phyloP scores from a whole-genome alignment of 2,329 filamentous ascomycete species.

The Microcyclospora tardicrescens region DNA sequence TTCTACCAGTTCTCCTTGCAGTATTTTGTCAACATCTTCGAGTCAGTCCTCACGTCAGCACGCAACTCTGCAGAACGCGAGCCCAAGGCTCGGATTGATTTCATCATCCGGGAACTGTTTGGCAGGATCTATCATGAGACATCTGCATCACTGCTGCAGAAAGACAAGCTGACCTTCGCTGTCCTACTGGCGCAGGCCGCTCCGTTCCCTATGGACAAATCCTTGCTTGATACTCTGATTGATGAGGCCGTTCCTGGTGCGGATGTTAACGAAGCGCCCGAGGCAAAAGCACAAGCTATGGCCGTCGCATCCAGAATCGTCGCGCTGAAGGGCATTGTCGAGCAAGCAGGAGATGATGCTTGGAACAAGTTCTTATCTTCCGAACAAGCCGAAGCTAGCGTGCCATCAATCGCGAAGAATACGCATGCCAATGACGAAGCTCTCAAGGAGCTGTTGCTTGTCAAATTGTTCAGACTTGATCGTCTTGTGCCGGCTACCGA shows the following conservation, averaged over 20 bases:
- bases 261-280: conserved; percentile 60
- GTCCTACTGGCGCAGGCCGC: conserved; percentile 91
- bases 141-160: conserved; percentile 83
- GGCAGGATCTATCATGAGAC: conserved; percentile 85
- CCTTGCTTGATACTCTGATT: conserved; percentile 72
- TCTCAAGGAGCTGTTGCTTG: conserved; percentile 69
- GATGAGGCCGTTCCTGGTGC: conserved; percentile 62
- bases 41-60: conserved; percentile 73
- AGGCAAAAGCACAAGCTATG: conserved; percentile 56
- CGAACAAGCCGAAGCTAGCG: conserved; percentile 72
- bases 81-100: conserved; percentile 59
- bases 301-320: conserved; percentile 54
- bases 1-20: conserved; percentile 99
- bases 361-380: conserved; percentile 79
- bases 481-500: conserved; percentile 88
- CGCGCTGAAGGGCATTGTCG: conserved; percentile 60
- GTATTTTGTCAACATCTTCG: conserved; percentile 97
- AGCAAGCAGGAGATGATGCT: conserved; percentile 45
- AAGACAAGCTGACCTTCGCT: conserved; percentile 83
- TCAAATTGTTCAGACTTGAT: conserved; percentile 92
- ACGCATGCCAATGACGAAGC: conserved; percentile 52
- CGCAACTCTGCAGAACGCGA: conserved; percentile 51
- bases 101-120: conserved; percentile 85
- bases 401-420: conserved; percentile 50
- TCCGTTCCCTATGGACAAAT: conserved; percentile 92